Conservation (phyloP, 148 eudicot species). For the Linanthus parryae region DNA sequence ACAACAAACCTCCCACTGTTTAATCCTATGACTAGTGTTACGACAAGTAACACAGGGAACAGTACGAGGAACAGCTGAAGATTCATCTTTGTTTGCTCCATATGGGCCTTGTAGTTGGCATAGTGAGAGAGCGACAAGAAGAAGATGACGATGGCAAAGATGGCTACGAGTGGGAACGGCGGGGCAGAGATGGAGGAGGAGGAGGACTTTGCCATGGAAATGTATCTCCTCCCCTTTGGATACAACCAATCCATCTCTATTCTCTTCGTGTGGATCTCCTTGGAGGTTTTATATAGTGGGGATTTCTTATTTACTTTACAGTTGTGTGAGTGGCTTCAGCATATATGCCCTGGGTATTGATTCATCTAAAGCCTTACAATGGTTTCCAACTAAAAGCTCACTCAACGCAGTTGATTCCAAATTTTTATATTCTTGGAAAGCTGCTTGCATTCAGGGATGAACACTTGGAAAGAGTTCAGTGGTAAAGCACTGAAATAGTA, state of each 20-base stretch:
- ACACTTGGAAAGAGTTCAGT: no score
- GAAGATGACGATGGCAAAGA: conserved; percentile 53
- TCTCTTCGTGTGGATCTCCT: neutral
- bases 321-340: conserved; percentile 25
- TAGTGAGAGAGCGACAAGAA: conserved; percentile 46
- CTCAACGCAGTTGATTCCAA: conserved; percentile 28
- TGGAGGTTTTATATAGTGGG: conserved; percentile 10
- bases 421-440: neutral
- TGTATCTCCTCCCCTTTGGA: conserved; percentile 30
- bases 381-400: conserved; percentile 12
- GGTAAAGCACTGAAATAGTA: no score
- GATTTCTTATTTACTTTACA: conserved; percentile 9
- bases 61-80: conserved; percentile 40
- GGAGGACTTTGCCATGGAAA: conserved; percentile 37
- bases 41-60: conserved; percentile 33
- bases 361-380: conserved; percentile 12
- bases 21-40: conserved; percentile 32
- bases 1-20: conserved; percentile 24
- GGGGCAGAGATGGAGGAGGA: conserved; percentile 43
- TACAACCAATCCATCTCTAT: conserved; percentile 40
- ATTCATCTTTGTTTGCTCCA: conserved; percentile 19
- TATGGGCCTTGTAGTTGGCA: conserved; percentile 37
- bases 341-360: conserved; percentile 51
- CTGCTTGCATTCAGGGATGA: no score
- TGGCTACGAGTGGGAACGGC: conserved; percentile 50